Evolutionary conservation across 2,329 filamentous ascomycete species (phyloP).

Genomic region (Helotiales sp.): DNA sequence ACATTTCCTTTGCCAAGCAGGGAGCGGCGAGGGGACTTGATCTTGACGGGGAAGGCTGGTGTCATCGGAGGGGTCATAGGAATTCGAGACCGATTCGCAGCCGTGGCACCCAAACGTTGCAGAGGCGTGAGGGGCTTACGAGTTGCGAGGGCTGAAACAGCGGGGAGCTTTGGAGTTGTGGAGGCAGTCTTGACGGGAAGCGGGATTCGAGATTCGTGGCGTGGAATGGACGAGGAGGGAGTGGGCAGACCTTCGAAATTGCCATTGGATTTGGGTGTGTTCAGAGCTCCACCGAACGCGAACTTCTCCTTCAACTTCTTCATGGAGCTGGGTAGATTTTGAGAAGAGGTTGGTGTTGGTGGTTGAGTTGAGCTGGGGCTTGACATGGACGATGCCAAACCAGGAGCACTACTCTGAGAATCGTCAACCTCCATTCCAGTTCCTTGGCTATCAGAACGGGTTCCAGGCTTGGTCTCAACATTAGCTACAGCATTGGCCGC

Average conservation of each 20-base stretch:
- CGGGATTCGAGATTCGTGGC: conserved; percentile 38
- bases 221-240: conserved; percentile 31
- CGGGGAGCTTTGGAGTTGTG: conserved; percentile 8
- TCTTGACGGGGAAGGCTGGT: conserved; percentile 18
- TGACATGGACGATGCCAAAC: conserved; percentile 29
- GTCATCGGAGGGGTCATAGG: conserved; percentile 40
- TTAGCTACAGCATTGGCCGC: not conserved
- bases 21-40: conserved; percentile 22
- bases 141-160: conserved; percentile 8
- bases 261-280: conserved; percentile 28
- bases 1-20: conserved; percentile 31
- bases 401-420: conserved; percentile 34
- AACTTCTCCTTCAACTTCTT: conserved; percentile 33
- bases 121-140: conserved; percentile 38
- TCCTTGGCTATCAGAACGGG: conserved; percentile 8
- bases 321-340: not conserved
- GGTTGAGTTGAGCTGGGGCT: conserved; percentile 36
- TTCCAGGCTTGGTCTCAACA: not conserved
- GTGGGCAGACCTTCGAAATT: conserved; percentile 24
- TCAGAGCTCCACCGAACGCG: conserved; percentile 26
- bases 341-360: conserved; percentile 28
- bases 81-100: conserved; percentile 32
- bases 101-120: conserved; percentile 41
- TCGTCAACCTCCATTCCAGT: not conserved
- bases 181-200: conserved; percentile 38